Percentiles rank a stretch among this genome's conserved stretches.
Conservation (phyloP, 352 stramenopile genomes). For the Pythium phragmitis region DNA sequence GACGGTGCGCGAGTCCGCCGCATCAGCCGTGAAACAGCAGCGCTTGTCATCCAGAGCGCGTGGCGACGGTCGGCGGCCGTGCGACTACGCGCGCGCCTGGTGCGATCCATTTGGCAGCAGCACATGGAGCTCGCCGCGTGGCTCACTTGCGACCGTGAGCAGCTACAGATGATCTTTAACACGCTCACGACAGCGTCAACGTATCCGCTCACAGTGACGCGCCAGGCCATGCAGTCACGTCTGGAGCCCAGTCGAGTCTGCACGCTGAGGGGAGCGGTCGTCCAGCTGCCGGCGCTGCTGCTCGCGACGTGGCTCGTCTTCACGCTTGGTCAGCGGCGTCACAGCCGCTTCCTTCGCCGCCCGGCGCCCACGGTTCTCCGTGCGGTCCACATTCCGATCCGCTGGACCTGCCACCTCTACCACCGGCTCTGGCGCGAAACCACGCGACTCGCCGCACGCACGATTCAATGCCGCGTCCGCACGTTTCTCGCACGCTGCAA, state of each 20-base stretch:
- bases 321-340: conserved; percentile 21
- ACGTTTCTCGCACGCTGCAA: conserved; percentile 30
- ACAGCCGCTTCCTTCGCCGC: conserved; percentile 38
- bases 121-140: conserved; percentile 44
- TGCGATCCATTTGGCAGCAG: conserved; percentile 33
- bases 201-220: not conserved
- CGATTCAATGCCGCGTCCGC: conserved; percentile 40
- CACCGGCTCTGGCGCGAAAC: conserved; percentile 30
- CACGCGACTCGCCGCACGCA: conserved; percentile 23
- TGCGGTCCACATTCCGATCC: conserved; percentile 42
- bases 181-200: not conserved
- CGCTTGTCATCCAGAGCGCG: conserved; percentile 50
- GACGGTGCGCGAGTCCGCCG: conserved; percentile 26
- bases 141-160: conserved; percentile 27
- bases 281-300: conserved; percentile 36
- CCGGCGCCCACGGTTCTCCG: conserved; percentile 34
- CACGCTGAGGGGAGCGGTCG: conserved; percentile 28
- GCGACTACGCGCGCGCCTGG: conserved; percentile 25
- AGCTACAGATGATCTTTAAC: conserved; percentile 8
- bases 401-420: conserved; percentile 28
- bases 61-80: conserved; percentile 41
- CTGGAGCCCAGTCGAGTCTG: not conserved
- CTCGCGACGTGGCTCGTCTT: conserved; percentile 47
- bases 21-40: conserved; percentile 33
- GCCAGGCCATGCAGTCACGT: not conserved